These are phyloP conservation scores for Euphorbia celastroides DNA, from an alignment of 441 rosid genomes.

Conservation along the genomic window DNA sequence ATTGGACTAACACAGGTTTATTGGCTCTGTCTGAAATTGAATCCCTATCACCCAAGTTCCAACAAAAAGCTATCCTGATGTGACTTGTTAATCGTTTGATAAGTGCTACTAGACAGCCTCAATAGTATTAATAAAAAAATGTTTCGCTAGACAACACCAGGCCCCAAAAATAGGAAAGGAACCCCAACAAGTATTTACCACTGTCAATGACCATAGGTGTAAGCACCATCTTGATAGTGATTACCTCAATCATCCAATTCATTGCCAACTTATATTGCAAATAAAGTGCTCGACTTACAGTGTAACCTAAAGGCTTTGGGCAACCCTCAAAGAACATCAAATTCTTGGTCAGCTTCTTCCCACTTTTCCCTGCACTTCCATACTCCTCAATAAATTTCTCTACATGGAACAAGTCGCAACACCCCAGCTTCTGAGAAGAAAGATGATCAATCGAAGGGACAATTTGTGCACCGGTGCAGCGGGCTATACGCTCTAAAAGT, in stretches of 20 bases:
- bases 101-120: too few relatives aligned
- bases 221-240: slow-evolving; percentile 10
- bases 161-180: too few relatives aligned
- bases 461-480: slow-evolving; percentile 77
- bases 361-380: slow-evolving; percentile 64
- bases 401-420: slow-evolving; percentile 71
- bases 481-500: slow-evolving; percentile 82
- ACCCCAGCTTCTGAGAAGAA: slow-evolving; percentile 55
- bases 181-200: too few relatives aligned
- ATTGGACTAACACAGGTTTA: not conserved
- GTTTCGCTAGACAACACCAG: too few relatives aligned
- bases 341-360: slow-evolving; percentile 70
- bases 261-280: too few relatives aligned
- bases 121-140: too few relatives aligned
- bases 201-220: too few relatives aligned
- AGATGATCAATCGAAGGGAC: slow-evolving; percentile 63
- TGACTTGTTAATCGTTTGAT: not conserved
- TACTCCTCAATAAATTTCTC: slow-evolving; percentile 73
- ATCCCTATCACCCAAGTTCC: not conserved
- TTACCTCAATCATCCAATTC: too few relatives aligned
- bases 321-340: slow-evolving; percentile 98
- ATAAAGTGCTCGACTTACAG: too few relatives aligned
- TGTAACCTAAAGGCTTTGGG: slow-evolving; percentile 94
- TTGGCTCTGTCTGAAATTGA: not conserved
- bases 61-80: not conserved